phyloP scores from a whole-genome alignment of 768 basidiomycete species.

The Naganishia antarctica region DNA sequence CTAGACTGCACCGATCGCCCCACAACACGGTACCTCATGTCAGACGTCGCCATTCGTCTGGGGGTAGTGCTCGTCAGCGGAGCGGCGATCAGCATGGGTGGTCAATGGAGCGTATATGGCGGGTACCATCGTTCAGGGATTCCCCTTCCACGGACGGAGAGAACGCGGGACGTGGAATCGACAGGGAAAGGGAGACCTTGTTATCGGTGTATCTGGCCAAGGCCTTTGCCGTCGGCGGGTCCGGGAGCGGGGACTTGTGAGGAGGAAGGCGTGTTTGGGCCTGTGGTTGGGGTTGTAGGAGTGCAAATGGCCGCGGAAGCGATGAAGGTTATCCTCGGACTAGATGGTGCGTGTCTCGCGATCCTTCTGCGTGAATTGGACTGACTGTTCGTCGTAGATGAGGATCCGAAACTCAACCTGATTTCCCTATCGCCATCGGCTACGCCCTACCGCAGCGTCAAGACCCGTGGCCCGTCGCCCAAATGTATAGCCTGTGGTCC shows the following conservation, averaged over 20 bases:
- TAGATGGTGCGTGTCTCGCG: slow-evolving; percentile 54
- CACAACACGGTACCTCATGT: slow-evolving; percentile 85
- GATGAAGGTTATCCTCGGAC: slow-evolving; percentile 68
- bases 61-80: slow-evolving; percentile 83
- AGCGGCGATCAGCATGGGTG: slow-evolving; percentile 62
- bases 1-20: slow-evolving; percentile 94
- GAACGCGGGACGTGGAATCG: neutral
- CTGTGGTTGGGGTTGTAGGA: slow-evolving; percentile 83
- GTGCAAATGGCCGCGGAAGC: slow-evolving; percentile 83
- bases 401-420: slow-evolving; percentile 62
- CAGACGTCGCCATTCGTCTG: slow-evolving; percentile 72
- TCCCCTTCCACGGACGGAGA: neutral
- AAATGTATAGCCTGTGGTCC: slow-evolving; percentile 72
- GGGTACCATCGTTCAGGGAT: slow-evolving; percentile 25
- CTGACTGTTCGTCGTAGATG: slow-evolving; percentile 53
- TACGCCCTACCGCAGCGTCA: slow-evolving; percentile 73
- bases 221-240: slow-evolving; percentile 57
- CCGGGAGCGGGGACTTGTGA: slow-evolving; percentile 71
- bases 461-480: slow-evolving; percentile 65
- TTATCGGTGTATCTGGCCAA: slow-evolving; percentile 89
- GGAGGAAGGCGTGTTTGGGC: slow-evolving; percentile 81
- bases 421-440: slow-evolving; percentile 24
- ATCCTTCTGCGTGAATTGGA: too few relatives aligned
- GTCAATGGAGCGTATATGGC: slow-evolving; percentile 49
- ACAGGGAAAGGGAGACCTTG: slow-evolving; percentile 63